phyloP scores from a whole-genome alignment of 2,329 filamentous ascomycete genomes.

The Neocucurbitaria cava region DNA sequence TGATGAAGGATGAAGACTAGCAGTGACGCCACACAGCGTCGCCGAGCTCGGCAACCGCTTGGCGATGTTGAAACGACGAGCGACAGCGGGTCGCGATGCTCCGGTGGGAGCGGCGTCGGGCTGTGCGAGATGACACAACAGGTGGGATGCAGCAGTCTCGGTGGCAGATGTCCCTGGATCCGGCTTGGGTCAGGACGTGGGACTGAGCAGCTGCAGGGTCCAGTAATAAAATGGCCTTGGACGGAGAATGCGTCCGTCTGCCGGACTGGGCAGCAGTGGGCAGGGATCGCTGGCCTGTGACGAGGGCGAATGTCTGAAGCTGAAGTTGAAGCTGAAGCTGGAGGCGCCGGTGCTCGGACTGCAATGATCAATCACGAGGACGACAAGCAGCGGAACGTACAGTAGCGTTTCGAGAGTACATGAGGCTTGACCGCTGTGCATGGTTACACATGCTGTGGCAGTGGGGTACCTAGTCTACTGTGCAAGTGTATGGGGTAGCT shows the following conservation, averaged over 20 bases:
- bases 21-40: conserved; percentile 18
- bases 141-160: conserved; percentile 21
- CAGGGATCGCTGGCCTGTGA: conserved; percentile 16
- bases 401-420: conserved; percentile 10
- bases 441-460: conserved; percentile 4
- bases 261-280: conserved; percentile 6
- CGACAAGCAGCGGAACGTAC: neutral
- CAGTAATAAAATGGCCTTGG: conserved; percentile 24
- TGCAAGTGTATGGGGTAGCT: conserved; percentile 1
- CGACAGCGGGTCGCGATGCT: conserved; percentile 11
- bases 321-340: conserved; percentile 14
- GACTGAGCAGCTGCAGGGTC: conserved; percentile 37
- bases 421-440: conserved; percentile 3
- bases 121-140: conserved; percentile 13
- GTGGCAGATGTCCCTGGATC: conserved; percentile 9
- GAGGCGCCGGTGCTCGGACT: conserved; percentile 21
- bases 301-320: conserved; percentile 11
- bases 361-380: conserved; percentile 32
- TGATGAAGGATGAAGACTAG: neutral
- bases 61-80: conserved; percentile 15
- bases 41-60: conserved; percentile 16
- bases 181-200: conserved; percentile 19
- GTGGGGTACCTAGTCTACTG: conserved; percentile 20
- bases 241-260: conserved; percentile 15
- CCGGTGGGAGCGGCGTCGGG: conserved; percentile 10